These are phyloP conservation scores for Colletotrichum sp. DNA, from an alignment of 2,329 filamentous ascomycete genomes.

Conservation along the genomic window DNA sequence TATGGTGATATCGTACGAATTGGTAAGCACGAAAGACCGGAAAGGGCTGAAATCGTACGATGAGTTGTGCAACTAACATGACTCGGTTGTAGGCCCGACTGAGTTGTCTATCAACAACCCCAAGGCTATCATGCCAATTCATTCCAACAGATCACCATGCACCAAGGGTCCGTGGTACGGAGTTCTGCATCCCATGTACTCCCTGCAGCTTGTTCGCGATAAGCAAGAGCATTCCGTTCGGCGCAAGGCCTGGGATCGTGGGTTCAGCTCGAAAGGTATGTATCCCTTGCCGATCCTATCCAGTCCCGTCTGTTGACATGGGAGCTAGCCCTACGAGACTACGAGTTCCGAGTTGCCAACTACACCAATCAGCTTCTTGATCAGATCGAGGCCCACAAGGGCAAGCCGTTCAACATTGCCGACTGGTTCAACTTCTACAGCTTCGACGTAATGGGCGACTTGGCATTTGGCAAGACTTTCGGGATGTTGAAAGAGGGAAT, in stretches of 20 bases:
- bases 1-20: constrained; percentile 35
- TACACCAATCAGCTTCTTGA: constrained; percentile 28
- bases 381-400: constrained; percentile 25
- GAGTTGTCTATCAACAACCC: constrained; percentile 36
- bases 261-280: constrained; percentile 32
- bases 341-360: constrained; percentile 30
- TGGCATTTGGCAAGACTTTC: constrained; percentile 42
- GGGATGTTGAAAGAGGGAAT: constrained; percentile 34
- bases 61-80: not conserved
- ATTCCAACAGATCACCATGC: constrained; percentile 31
- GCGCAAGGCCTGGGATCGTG: constrained; percentile 38
- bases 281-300: no score
- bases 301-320: not conserved
- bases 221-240: constrained; percentile 32
- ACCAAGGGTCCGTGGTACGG: constrained; percentile 39
- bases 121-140: constrained; percentile 30
- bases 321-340: constrained; percentile 25
- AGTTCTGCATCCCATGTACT: constrained; percentile 30
- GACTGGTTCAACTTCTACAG: constrained; percentile 39
- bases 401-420: constrained; percentile 30
- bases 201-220: constrained; percentile 34
- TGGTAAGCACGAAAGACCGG: constrained; percentile 18
- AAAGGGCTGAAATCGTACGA: not conserved
- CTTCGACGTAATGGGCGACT: constrained; percentile 46
- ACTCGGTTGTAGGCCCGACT: constrained; percentile 27